Base-by-base conservation (phyloP, 2,329 filamentous ascomycete genomes). In the Paracoccidioides brasiliensis region DNA sequence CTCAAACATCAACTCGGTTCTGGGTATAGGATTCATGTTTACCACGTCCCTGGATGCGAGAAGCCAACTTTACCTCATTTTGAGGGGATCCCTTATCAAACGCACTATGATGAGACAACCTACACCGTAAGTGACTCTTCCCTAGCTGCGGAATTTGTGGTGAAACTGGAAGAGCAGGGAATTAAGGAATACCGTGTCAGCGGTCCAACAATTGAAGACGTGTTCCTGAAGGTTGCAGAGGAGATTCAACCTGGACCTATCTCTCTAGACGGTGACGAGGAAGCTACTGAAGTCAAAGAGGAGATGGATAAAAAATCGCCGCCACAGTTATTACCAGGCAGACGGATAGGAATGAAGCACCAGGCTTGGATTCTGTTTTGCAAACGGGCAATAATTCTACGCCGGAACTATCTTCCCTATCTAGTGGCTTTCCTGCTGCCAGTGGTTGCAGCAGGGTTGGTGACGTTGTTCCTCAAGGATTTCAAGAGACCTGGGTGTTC, bases 161-260 rank as follows among this genome's bases (percentile, higher is more conserved):
- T 79, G 50, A 70, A 77, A 8, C 75, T 96, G 1, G 86, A 95
- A 66, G 70, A 75, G 0, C 74, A 77, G 1, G 81, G 82, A 0
- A 78, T 94, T 43, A 76, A 77, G 14, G 86, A 94, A 56, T 95
- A 95, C 67, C 84, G 90, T 56, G 86, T 95, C 61, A 86, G 86
- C 14, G 89, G 89, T 0, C 91, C 90, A 0, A 94, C 88, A 0
- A 90, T 96, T 43, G 91, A 96, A 67, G 90, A 95, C 62, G 90
- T 95, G 0, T 96, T 96, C 69, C 73, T 96, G 30, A 84, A 88
- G 60, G 77, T 95, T 42, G 88, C 90, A 0, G 87, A 91, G 64
- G 90, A 95, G 67, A 79, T 89, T 57, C 78, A 76, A 35, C 22
- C 53, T 2, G 56, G 60, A 6, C 22, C 41, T 15, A 61, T 43